These are phyloP conservation scores for Oryza longistaminata DNA, from an alignment of 176 grass and related monocot genomes.

Conservation along the genomic window DNA sequence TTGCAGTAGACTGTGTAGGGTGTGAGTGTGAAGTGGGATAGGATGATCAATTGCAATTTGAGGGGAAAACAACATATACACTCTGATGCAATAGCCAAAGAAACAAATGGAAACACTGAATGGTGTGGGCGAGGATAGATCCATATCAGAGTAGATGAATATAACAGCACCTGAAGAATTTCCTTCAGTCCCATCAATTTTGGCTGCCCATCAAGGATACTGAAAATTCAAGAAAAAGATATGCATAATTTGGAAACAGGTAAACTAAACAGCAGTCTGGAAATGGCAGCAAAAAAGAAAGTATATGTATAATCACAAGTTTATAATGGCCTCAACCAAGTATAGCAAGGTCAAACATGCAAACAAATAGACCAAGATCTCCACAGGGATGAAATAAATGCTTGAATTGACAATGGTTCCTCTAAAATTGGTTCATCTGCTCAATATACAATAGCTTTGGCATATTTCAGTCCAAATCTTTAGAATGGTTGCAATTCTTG, in stretches of 20 bases:
- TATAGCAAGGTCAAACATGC: background rate
- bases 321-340: background rate
- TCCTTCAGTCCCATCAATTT: slow-evolving; percentile 97
- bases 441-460: background rate
- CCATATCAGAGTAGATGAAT: background rate
- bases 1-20: background rate
- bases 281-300: slow-evolving; percentile 3
- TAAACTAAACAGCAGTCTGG: background rate
- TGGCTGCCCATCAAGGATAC: slow-evolving; percentile 91
- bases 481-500: background rate
- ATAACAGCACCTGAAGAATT: slow-evolving; percentile 74
- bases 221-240: slow-evolving; percentile 51
- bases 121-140: background rate
- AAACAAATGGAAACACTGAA: background rate
- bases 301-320: background rate
- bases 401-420: background rate
- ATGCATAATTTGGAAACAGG: slow-evolving; percentile 38
- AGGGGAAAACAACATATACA: slow-evolving; percentile 16
- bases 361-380: background rate
- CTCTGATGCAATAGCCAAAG: background rate
- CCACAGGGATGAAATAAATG: background rate
- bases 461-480: background rate
- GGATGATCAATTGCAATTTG: background rate
- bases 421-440: background rate
- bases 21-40: background rate